Evolutionary conservation across 192 early-diverging fungal species (phyloP).

Genomic region (Bifiguratus adelaidae): DNA sequence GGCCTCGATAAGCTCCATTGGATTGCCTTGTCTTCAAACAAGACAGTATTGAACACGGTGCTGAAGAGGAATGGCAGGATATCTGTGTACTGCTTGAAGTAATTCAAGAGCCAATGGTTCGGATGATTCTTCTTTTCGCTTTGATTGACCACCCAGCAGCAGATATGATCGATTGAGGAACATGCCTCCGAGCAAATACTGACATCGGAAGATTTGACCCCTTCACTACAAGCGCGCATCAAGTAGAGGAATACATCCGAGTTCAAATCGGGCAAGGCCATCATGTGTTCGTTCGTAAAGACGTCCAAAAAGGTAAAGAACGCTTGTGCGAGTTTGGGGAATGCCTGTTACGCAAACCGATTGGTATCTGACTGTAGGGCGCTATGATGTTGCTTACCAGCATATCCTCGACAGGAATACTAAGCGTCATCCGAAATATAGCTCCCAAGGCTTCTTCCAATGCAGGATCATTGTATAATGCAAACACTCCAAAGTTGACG

Average conservation of each 20-base stretch:
- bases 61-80: conserved; percentile 52
- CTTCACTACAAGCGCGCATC: conserved; percentile 65
- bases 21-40: conserved; percentile 74
- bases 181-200: conserved; percentile 49
- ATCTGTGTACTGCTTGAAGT: conserved; percentile 41
- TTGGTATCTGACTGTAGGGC: too few species aligned
- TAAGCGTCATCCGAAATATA: conserved; percentile 57
- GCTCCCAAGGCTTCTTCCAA: conserved; percentile 52
- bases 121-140: conserved; percentile 12
- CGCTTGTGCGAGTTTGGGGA: conserved; percentile 44
- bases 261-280: conserved; percentile 45
- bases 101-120: conserved; percentile 43
- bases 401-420: conserved; percentile 64
- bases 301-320: conserved; percentile 61
- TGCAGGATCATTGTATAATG: conserved; percentile 75
- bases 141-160: conserved; percentile 54
- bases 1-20: conserved; percentile 80
- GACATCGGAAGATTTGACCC: conserved; percentile 47
- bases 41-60: conserved; percentile 57
- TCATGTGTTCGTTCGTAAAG: conserved; percentile 54
- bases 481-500: conserved; percentile 88
- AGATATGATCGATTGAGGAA: conserved; percentile 60
- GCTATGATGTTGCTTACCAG: conserved; percentile 40
- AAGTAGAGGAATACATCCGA: conserved; percentile 54
- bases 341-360: conserved; percentile 27